A percentile compares a stretch with the other conserved stretches of the same genome.
Conservation (phyloP, 2,329 filamentous ascomycete genomes). For the Fusarium dimerum region DNA sequence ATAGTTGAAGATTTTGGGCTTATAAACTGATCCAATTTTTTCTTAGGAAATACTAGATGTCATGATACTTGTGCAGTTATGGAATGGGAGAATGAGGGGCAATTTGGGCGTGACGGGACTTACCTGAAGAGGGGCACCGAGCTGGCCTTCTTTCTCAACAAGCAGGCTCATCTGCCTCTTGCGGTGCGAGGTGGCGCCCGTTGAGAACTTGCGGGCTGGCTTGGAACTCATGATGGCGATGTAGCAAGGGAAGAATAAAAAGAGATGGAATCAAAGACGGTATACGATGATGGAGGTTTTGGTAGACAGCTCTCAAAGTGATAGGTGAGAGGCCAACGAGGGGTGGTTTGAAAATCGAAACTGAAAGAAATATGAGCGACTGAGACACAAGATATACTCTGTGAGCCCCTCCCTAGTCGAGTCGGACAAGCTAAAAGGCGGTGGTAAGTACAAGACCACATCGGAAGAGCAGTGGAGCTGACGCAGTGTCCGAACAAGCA, state of each 20-base stretch:
- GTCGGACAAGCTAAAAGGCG: constrained; percentile 28
- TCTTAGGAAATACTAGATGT: constrained; percentile 18
- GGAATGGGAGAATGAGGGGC: background rate
- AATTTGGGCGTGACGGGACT: constrained; percentile 11
- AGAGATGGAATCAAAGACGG: constrained; percentile 12
- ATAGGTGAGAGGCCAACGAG: constrained; percentile 8
- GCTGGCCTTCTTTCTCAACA: constrained; percentile 44
- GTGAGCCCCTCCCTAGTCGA: constrained; percentile 20
- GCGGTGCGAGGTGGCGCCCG: constrained; percentile 46
- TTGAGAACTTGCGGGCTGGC: constrained; percentile 43
- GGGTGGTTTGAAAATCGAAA: constrained; percentile 11
- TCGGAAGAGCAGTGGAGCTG: constrained; percentile 30
- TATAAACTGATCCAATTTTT: background rate
- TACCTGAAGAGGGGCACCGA: constrained; percentile 50
- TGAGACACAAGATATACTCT: constrained; percentile 24
- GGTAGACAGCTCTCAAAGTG: constrained; percentile 3
- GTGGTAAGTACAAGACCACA: constrained; percentile 26
- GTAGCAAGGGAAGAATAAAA: constrained; percentile 9
- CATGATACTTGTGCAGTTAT: constrained; percentile 8
- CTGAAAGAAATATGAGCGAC: constrained; percentile 8
- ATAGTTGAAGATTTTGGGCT: background rate
- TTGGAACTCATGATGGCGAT: constrained; percentile 29
- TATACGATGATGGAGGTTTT: constrained; percentile 7
- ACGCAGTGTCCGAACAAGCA: constrained; percentile 11
- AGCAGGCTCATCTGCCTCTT: constrained; percentile 48